Conservation (phyloP, 2,329 filamentous ascomycete species). For the Fusarium keratoplasticum region DNA sequence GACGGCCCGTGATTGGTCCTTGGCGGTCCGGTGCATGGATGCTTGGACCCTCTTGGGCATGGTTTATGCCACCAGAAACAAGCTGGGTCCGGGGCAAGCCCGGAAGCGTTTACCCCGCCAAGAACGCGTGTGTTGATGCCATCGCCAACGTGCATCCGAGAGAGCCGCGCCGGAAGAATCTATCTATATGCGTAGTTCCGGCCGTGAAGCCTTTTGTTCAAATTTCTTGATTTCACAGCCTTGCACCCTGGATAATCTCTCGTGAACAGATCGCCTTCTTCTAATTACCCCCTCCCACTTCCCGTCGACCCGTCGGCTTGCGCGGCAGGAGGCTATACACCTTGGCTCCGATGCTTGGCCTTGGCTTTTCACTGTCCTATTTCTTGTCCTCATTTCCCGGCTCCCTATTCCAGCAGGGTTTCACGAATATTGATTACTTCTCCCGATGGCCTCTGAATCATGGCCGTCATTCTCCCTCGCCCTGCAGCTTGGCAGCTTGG, state of each 20-base stretch:
- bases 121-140: constrained; percentile 7
- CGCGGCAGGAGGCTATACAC: background rate
- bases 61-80: constrained; percentile 6
- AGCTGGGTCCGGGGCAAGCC: constrained; percentile 1
- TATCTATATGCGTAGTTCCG: background rate
- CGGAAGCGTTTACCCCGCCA: constrained; percentile 33
- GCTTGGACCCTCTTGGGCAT: background rate
- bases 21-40: background rate
- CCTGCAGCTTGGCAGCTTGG: background rate
- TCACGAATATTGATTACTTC: background rate
- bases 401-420: background rate
- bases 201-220: background rate
- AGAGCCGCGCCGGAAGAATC: background rate
- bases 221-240: background rate
- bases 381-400: background rate
- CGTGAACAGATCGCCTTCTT: background rate
- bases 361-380: background rate
- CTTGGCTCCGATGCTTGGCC: background rate
- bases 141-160: background rate
- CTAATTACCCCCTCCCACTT: background rate
- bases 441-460: background rate
- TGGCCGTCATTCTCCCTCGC: background rate
- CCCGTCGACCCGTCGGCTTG: background rate
- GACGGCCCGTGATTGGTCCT: constrained; percentile 15
- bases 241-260: background rate